phyloP scores from a whole-genome alignment of 495 filamentous ascomycete species.

The Bacidia gigantensis region DNA sequence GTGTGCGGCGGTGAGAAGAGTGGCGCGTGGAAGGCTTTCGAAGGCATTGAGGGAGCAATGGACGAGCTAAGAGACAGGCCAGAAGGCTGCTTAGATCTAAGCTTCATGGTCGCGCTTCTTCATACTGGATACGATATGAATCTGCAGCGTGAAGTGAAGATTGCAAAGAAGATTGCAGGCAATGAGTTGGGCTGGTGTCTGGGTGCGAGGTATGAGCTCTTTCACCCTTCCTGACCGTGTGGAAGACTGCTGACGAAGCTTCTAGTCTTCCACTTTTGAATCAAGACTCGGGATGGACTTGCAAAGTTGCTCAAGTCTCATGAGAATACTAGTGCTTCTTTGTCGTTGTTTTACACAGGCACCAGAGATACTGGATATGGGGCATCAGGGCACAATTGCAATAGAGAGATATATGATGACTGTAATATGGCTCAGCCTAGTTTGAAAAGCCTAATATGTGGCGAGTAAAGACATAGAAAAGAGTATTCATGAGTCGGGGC shows the following conservation, averaged over 20 bases:
- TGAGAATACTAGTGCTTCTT: neutral
- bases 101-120: constrained; percentile 82
- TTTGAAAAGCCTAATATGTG: no score
- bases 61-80: constrained; percentile 64
- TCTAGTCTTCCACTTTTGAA: constrained; percentile 62
- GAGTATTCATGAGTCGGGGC: no score
- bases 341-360: neutral
- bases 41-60: constrained; percentile 52
- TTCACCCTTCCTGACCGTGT: neutral
- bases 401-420: neutral
- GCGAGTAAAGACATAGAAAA: no score
- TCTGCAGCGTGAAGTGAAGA: constrained; percentile 84
- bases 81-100: constrained; percentile 87
- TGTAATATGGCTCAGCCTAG: no score
- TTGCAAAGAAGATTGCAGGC: constrained; percentile 94
- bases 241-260: constrained; percentile 22
- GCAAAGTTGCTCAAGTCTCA: constrained; percentile 50
- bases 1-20: constrained; percentile 64
- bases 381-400: neutral
- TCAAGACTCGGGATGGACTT: constrained; percentile 63
- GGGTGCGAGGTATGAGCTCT: constrained; percentile 79
- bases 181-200: constrained; percentile 98
- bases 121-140: constrained; percentile 99
- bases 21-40: constrained; percentile 60
- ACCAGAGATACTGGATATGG: neutral